Percentiles rank a stretch among this genome's conserved stretches.
These are phyloP conservation scores for Amyloporia xantha DNA, from an alignment of 768 basidiomycete species.

Conservation along the genomic window DNA sequence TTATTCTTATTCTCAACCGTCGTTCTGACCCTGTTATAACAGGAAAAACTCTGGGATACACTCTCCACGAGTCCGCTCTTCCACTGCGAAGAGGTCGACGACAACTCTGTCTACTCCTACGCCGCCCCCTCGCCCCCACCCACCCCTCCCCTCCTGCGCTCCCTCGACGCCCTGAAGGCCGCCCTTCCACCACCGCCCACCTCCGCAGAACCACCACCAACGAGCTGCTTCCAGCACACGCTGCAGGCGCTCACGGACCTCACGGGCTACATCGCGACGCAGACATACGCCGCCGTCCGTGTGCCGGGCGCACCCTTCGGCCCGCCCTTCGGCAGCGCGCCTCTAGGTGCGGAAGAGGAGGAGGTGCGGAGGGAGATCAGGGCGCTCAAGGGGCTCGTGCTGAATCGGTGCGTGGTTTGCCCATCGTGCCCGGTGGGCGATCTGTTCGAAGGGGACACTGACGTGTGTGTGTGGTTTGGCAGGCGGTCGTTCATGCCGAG, in stretches of 20 bases:
- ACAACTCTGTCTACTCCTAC: conserved; percentile 34
- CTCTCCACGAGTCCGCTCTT: conserved; percentile 49
- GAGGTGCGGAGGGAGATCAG: conserved; percentile 69
- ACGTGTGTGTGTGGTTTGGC: not conserved
- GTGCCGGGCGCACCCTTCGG: conserved; percentile 25
- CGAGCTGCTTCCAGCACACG: conserved; percentile 47
- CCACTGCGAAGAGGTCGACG: conserved; percentile 19
- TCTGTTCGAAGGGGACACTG: not conserved
- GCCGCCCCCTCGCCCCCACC: conserved; percentile 22
- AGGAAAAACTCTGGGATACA: conserved; percentile 54
- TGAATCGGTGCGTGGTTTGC: conserved; percentile 57
- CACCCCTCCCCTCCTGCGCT: conserved; percentile 26
- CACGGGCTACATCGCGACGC: conserved; percentile 73
- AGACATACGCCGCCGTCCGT: conserved; percentile 42
- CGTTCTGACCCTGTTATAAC: not conserved
- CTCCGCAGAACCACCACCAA: conserved; percentile 4
- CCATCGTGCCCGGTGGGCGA: not conserved
- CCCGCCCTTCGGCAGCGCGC: conserved; percentile 11
- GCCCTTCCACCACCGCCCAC: conserved; percentile 14
- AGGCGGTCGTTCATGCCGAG: conserved; percentile 27
- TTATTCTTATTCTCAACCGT: not conserved
- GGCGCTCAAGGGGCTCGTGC: conserved; percentile 70
- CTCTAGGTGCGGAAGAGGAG: conserved; percentile 44
- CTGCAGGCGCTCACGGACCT: conserved; percentile 63
- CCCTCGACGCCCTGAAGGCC: conserved; percentile 14